Evolutionary conservation across 2,329 filamentous ascomycete species (phyloP).

Genomic region (Fusarium mexicanum): DNA sequence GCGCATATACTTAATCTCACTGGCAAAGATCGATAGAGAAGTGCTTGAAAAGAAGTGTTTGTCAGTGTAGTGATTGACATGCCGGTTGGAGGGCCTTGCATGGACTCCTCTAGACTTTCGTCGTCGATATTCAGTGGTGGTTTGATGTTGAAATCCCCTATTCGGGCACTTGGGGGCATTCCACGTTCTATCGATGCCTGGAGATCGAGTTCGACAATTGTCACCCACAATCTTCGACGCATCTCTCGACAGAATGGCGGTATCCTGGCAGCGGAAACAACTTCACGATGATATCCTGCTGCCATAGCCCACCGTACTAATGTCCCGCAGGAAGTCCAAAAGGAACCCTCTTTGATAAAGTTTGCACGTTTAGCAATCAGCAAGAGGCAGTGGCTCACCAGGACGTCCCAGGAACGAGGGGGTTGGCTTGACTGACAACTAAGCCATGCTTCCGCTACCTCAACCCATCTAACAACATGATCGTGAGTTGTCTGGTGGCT

Average conservation of each 20-base stretch:
- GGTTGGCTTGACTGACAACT: not conserved
- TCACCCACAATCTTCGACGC: not conserved
- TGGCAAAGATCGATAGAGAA: not conserved
- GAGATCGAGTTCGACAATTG: not conserved
- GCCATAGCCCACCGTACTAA: not conserved
- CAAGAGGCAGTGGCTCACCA: not conserved
- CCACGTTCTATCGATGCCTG: not conserved
- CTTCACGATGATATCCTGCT: not conserved
- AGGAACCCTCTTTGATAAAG: not conserved
- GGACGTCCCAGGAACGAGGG: not conserved
- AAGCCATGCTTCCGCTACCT: not conserved
- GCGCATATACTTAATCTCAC: not conserved
- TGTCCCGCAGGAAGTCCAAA: not conserved
- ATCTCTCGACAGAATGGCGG: not conserved
- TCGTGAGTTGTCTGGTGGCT: not conserved
- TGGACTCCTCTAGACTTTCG: not conserved
- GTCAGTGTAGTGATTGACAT: not conserved
- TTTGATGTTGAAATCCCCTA: not conserved
- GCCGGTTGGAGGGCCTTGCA: fast-evolving
- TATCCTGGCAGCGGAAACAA: not conserved
- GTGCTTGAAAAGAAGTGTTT: not conserved
- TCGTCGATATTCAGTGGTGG: not conserved
- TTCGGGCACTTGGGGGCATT: not conserved
- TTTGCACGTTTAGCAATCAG: not conserved
- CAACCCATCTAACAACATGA: not conserved